Percentiles rank a stretch among this genome's conserved stretches.
phyloP scores from a whole-genome alignment of 2,329 filamentous ascomycete genomes.

The Alternaria conjuncta region DNA sequence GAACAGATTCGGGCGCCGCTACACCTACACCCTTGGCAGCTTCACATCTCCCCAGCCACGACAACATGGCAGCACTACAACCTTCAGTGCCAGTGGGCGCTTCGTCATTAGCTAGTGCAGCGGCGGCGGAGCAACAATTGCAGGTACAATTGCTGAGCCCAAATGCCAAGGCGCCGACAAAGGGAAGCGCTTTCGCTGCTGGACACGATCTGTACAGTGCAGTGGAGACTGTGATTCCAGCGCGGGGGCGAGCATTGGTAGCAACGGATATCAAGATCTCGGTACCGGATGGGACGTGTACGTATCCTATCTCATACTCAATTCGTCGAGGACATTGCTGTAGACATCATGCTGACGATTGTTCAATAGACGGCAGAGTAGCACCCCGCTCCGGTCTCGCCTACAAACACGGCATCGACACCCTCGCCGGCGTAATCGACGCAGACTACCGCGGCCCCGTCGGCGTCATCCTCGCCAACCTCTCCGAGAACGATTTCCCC shows the following conservation, averaged over 20 bases:
- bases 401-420: constrained; percentile 94
- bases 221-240: constrained; percentile 75
- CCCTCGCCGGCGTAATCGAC: constrained; percentile 95
- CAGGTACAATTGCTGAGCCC: constrained; percentile 87
- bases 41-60: constrained; percentile 21
- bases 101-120: constrained; percentile 30
- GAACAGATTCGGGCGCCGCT: constrained; percentile 42
- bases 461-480: constrained; percentile 95
- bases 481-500: constrained; percentile 79
- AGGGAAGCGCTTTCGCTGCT: constrained; percentile 86
- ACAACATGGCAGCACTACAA: constrained; percentile 24
- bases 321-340: background rate
- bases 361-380: constrained; percentile 75
- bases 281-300: constrained; percentile 88
- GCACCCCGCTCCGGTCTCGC: constrained; percentile 92
- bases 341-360: background rate
- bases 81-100: constrained; percentile 30
- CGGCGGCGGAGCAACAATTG: constrained; percentile 60
- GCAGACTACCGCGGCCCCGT: constrained; percentile 95
- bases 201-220: constrained; percentile 92
- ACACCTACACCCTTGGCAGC: constrained; percentile 44
- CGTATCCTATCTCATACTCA: constrained; percentile 41
- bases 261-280: constrained; percentile 92
- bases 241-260: constrained; percentile 82
- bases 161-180: constrained; percentile 81